Percentiles rank a stretch among this genome's conserved stretches.
These are phyloP conservation scores for Claviceps spartinae DNA, from an alignment of 2,329 filamentous ascomycete genomes.

Conservation along the genomic window DNA sequence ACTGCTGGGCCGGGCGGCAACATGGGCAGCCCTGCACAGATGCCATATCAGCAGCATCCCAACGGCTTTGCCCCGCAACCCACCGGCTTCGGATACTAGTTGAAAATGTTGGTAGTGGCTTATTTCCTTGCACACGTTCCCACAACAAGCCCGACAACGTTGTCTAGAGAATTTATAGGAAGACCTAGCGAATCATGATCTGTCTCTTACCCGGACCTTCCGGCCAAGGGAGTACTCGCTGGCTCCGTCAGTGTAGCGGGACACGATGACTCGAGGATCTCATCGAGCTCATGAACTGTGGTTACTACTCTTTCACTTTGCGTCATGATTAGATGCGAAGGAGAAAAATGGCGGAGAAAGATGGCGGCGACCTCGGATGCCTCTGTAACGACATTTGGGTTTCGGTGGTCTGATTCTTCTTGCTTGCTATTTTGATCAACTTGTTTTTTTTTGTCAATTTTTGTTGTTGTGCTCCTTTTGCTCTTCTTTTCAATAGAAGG, in stretches of 20 bases:
- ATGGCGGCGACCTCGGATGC: background rate
- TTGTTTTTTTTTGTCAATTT: too few relatives aligned
- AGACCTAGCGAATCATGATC: background rate
- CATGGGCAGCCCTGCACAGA: slow-evolving; percentile 39
- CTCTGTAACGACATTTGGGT: background rate
- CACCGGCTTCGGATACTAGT: slow-evolving; percentile 59
- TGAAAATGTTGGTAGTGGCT: slow-evolving; percentile 17
- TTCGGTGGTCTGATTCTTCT: background rate
- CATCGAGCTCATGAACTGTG: slow-evolving; percentile 11
- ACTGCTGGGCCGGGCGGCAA: slow-evolving; percentile 69
- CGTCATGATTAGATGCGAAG: slow-evolving; percentile 1
- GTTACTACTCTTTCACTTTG: background rate
- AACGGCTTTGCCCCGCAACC: slow-evolving; percentile 86
- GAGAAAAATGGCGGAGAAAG: background rate
- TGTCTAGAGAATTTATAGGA: background rate
- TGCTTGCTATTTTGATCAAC: too few relatives aligned
- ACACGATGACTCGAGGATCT: slow-evolving; percentile 12
- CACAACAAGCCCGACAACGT: background rate
- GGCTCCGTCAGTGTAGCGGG: too few relatives aligned
- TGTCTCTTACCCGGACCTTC: too few relatives aligned
- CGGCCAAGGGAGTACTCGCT: too few relatives aligned
- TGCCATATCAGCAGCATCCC: slow-evolving; percentile 56
- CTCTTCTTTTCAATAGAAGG: background rate
- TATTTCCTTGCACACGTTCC: slow-evolving; percentile 9
- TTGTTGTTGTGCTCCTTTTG: background rate